phyloP scores from a whole-genome alignment of 139 green algal genomes.

The Mesotaenium endlicherianum region DNA sequence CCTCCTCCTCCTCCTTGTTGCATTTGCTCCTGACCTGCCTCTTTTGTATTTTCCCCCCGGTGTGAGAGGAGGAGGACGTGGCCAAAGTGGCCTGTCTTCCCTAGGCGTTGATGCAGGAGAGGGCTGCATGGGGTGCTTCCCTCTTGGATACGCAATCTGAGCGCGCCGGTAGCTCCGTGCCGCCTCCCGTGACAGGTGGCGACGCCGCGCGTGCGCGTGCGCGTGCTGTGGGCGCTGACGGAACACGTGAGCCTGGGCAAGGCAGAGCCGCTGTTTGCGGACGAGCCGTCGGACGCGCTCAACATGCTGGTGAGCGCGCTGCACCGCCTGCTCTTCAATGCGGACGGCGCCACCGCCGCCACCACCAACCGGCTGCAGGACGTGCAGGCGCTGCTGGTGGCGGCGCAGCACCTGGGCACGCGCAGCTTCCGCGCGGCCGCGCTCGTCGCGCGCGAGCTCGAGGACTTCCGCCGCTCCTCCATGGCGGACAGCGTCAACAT shows the following conservation, averaged over 20 bases:
- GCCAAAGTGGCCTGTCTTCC: too few species aligned
- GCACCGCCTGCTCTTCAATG: constrained; percentile 26
- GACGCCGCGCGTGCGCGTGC: constrained; percentile 24
- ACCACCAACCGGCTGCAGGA: constrained; percentile 24
- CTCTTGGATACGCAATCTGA: too few species aligned
- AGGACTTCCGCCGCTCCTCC: constrained; percentile 12
- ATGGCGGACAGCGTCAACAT: constrained; percentile 23
- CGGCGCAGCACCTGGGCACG: constrained; percentile 25
- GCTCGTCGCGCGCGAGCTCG: constrained; percentile 27
- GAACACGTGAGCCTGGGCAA: constrained; percentile 24
- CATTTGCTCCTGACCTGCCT: neutral
- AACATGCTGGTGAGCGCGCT: constrained; percentile 17
- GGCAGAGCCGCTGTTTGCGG: constrained; percentile 23
- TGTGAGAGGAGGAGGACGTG: too few species aligned
- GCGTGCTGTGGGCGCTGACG: constrained; percentile 31
- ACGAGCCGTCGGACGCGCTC: constrained; percentile 41
- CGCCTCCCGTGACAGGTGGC: neutral
- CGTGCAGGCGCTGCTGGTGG: constrained; percentile 39
- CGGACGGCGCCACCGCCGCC: neutral
- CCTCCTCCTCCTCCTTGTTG: neutral
- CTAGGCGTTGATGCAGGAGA: too few species aligned
- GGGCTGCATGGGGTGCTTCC: too few species aligned
- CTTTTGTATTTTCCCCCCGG: neutral
- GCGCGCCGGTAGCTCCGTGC: too few species aligned
- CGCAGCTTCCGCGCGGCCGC: constrained; percentile 25